Conservation (phyloP, 2,329 filamentous ascomycete species). For the Fusarium algeriense region DNA sequence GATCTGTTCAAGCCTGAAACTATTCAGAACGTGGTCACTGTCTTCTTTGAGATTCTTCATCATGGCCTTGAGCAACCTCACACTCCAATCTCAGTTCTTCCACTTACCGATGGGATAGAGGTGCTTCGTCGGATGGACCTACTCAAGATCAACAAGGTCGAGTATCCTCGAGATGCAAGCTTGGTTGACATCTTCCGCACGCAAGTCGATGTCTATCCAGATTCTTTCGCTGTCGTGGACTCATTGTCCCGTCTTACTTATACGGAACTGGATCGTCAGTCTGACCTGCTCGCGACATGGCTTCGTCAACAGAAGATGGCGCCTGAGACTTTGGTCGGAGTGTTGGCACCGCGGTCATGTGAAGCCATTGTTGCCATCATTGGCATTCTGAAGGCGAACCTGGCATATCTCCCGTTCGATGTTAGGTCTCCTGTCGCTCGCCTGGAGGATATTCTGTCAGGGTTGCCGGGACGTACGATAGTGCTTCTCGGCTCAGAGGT, state of each 20-base stretch:
- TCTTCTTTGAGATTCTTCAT: slow-evolving; percentile 33
- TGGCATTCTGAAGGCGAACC: slow-evolving; percentile 43
- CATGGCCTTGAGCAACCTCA: slow-evolving; percentile 27
- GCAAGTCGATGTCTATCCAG: slow-evolving; percentile 27
- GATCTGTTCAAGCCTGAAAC: slow-evolving; percentile 42
- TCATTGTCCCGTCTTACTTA: slow-evolving; percentile 35
- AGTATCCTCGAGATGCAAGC: slow-evolving; percentile 27
- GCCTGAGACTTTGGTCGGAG: slow-evolving; percentile 37
- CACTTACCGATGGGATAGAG: background rate
- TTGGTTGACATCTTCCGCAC: slow-evolving; percentile 40
- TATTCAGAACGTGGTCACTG: slow-evolving; percentile 28
- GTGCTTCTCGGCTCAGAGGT: slow-evolving; percentile 21
- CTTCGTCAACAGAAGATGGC: slow-evolving; percentile 10
- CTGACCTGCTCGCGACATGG: slow-evolving; percentile 35
- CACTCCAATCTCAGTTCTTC: background rate
- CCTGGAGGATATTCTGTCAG: slow-evolving; percentile 31
- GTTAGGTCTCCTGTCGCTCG: slow-evolving; percentile 26
- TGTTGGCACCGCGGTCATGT: slow-evolving; percentile 41
- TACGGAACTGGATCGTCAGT: slow-evolving; percentile 34
- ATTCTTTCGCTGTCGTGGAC: slow-evolving; percentile 38
- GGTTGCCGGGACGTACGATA: background rate
- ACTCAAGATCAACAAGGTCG: background rate
- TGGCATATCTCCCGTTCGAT: slow-evolving; percentile 46
- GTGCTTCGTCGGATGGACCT: background rate
- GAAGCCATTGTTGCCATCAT: slow-evolving; percentile 40